Base-by-base conservation (phyloP, 768 basidiomycete genomes). In the Podaxis mareebaensis region DNA sequence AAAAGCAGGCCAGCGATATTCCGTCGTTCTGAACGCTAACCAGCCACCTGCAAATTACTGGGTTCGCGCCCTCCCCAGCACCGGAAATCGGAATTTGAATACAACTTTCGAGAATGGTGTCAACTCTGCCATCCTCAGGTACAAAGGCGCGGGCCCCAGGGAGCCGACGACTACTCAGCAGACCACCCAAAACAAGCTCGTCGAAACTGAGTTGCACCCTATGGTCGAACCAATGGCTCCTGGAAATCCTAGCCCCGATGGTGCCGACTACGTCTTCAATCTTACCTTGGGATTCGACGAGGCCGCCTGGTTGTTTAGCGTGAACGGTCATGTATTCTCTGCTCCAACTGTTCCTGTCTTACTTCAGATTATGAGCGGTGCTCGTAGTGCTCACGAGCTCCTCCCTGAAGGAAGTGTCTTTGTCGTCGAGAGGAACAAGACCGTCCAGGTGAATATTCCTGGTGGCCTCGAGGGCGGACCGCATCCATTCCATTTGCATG, bases 401-500 rank as follows among this genome's bases (percentile, higher is more conserved):
- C 73, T 81, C 3, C 76, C 80, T 1, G 42, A 68, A 0, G 82
- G 81, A 7, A 72, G 74, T 33, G 76, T 84, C 7, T 82, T 79
- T 62, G 67, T 71, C 12, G 69, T 87, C 12, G 82, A 82, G 0
- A 66, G 68, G 10, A 81, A 85, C 65, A 77, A 80, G 64, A 75
- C 79, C 17, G 75, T 87, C 57, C 84, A 87, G 62, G 44, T 86
- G 12, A 74, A 77, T n/a, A 75, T 85, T 36, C 77, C 79, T 28
- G 78, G 77, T 39, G 71, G 68, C 30, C 33, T 69, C 3, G 39
- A 56, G 12, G 62, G 59, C 13, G 58, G 61, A 13, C 62, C 64
- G 2, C 82, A 83, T 62, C 81, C 81, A 0, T 78, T 82, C 70
- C 82, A 83, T 67, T 66, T 82, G 60, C 81, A 82, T 58, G 82